Percentiles rank a stretch among this genome's conserved stretches.
Evolutionary conservation across 2,329 filamentous ascomycete genomes (phyloP).

Genomic region (Colletotrichum melonis): DNA sequence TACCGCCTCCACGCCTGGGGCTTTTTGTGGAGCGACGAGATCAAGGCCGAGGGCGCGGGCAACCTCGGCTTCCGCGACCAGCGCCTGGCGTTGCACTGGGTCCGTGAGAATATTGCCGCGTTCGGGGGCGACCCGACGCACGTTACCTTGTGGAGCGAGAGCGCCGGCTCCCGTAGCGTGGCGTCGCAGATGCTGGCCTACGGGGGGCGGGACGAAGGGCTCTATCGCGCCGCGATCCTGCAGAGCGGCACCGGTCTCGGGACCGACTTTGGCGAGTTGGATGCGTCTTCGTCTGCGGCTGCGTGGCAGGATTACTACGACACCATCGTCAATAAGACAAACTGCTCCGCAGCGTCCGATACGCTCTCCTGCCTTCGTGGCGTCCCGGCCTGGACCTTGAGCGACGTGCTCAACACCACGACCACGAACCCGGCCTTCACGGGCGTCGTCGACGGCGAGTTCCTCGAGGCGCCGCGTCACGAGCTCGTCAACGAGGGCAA

Average conservation of each 20-base stretch:
- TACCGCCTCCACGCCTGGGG: slow-evolving; percentile 64
- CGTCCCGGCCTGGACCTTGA: slow-evolving; percentile 45
- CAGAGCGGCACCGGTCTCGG: slow-evolving; percentile 59
- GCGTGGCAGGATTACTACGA: slow-evolving; percentile 37
- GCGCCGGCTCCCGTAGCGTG: slow-evolving; percentile 62
- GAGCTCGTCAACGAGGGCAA: slow-evolving; percentile 65
- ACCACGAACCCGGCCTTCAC: slow-evolving; percentile 39
- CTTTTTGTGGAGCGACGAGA: slow-evolving; percentile 59
- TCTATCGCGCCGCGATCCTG: slow-evolving; percentile 65
- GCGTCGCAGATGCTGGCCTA: slow-evolving; percentile 63
- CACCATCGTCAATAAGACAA: slow-evolving; percentile 32
- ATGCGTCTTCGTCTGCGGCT: slow-evolving; percentile 22
- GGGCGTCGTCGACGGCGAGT: slow-evolving; percentile 50
- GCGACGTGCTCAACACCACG: slow-evolving; percentile 43
- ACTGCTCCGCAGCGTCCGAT: slow-evolving; percentile 38
- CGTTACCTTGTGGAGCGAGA: slow-evolving; percentile 66
- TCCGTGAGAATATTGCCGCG: slow-evolving; percentile 60
- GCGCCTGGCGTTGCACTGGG: slow-evolving; percentile 59
- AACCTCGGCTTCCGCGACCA: slow-evolving; percentile 65
- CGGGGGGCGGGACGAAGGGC: slow-evolving; percentile 61
- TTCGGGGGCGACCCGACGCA: slow-evolving; percentile 60
- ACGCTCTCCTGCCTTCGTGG: slow-evolving; percentile 45
- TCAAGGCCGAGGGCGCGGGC: slow-evolving; percentile 54
- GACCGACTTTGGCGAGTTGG: slow-evolving; percentile 44
- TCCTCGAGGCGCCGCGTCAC: slow-evolving; percentile 55